Percentiles rank a stretch among this genome's conserved stretches.
These are phyloP conservation scores for Pestalotiopsis sp. DNA, from an alignment of 2,329 filamentous ascomycete species.

Conservation along the genomic window DNA sequence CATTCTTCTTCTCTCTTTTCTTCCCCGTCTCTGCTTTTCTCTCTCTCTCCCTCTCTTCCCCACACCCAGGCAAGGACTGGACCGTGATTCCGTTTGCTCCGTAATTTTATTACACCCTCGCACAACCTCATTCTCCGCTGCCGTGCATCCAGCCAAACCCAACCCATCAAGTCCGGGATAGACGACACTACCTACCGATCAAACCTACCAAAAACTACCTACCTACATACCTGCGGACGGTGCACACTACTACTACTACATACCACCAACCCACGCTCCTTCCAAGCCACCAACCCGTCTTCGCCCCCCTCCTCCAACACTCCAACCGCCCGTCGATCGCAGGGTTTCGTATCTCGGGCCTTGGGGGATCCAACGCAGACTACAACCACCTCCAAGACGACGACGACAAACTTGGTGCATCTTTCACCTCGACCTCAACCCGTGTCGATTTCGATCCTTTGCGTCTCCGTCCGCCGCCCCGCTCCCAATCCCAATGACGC, in stretches of 20 bases:
- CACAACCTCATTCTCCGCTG: not conserved
- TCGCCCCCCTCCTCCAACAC: not conserved
- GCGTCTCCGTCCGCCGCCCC: not conserved
- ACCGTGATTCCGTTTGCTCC: not conserved
- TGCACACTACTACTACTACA: no score
- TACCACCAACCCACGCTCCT: not conserved
- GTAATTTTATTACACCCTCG: conserved; percentile 6
- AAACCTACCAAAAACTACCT: no score
- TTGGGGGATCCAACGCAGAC: not conserved
- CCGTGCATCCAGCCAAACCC: conserved; percentile 2
- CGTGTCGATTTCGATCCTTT: not conserved
- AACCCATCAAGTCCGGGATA: not conserved
- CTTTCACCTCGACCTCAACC: not conserved
- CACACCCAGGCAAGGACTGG: not conserved
- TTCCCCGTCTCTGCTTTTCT: not conserved
- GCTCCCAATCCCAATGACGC: conserved; percentile 5
- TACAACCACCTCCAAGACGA: not conserved
- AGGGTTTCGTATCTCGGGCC: not conserved
- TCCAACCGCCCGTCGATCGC: not conserved
- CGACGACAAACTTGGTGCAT: not conserved
- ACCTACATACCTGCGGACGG: no score
- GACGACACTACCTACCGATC: no score
- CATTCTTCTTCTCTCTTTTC: not conserved
- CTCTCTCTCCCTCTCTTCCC: not conserved
- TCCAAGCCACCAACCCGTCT: not conserved